Percentiles rank a stretch among this genome's conserved stretches.
These are phyloP conservation scores for Monosporascus ibericus DNA, from an alignment of 2,329 filamentous ascomycete genomes.

Conservation along the genomic window DNA sequence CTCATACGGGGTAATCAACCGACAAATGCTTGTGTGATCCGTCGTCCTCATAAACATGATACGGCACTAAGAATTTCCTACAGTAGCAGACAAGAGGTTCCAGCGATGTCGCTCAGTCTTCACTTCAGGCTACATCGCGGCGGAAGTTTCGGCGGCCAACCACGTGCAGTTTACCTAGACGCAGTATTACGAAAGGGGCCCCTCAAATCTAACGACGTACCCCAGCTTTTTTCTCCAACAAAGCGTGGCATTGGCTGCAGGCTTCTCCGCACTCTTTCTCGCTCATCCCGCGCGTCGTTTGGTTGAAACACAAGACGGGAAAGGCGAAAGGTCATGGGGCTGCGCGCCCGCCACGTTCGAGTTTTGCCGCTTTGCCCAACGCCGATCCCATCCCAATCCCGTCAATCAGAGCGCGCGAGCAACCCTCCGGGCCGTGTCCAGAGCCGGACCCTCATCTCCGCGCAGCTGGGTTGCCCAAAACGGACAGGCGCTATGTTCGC, in stretches of 20 bases:
- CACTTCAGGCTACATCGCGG: too few species aligned
- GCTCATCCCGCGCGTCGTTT: not conserved
- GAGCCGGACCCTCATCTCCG: not conserved
- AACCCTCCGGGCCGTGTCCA: not conserved
- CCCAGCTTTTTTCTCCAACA: not conserved
- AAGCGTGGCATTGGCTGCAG: not conserved
- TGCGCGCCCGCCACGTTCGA: not conserved
- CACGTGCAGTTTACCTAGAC: too few species aligned
- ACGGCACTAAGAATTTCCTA: too few species aligned
- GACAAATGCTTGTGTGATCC: too few species aligned
- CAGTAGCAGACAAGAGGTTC: too few species aligned
- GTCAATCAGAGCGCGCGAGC: not conserved
- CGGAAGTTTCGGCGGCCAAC: too few species aligned
- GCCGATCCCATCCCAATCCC: not conserved
- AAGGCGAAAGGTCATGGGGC: not conserved
- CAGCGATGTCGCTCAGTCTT: too few species aligned
- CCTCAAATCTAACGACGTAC: not conserved
- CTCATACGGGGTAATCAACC: too few species aligned
- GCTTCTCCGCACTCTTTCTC: not conserved
- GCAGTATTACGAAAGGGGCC: not conserved
- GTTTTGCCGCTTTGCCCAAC: not conserved
- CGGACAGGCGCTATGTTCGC: not conserved
- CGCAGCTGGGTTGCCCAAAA: not conserved
- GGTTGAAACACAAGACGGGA: not conserved
- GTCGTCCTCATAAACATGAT: too few species aligned